Evolutionary conservation across 2,329 filamentous ascomycete genomes (phyloP).

Genomic region (Acrocalymma vagum): DNA sequence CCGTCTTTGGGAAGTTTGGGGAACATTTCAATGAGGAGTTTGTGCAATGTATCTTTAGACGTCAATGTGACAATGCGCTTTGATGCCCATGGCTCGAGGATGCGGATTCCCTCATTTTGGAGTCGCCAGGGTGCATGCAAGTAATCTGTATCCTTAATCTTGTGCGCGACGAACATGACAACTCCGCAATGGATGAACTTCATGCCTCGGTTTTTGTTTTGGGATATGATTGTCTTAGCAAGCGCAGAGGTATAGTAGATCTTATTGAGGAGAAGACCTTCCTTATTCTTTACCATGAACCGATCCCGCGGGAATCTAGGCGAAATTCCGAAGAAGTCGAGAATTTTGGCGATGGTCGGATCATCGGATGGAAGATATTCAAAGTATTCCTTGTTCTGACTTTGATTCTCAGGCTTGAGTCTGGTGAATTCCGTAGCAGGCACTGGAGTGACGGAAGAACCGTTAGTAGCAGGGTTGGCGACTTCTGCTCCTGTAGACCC

Average conservation of each 20-base stretch:
- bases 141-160: constrained; percentile 95
- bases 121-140: constrained; percentile 92
- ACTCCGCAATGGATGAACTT: constrained; percentile 97
- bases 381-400: constrained; percentile 83
- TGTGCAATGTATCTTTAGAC: constrained; percentile 80
- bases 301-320: constrained; percentile 85
- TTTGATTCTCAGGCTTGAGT: constrained; percentile 55
- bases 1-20: constrained; percentile 81
- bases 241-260: constrained; percentile 95
- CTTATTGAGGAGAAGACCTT: constrained; percentile 87
- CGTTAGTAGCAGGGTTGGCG: constrained; percentile 21
- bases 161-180: constrained; percentile 78
- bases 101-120: constrained; percentile 90
- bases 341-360: constrained; percentile 78
- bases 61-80: constrained; percentile 78
- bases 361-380: constrained; percentile 84
- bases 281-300: constrained; percentile 95
- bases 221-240: constrained; percentile 81
- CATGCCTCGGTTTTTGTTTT: constrained; percentile 90
- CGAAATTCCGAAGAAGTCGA: constrained; percentile 85
- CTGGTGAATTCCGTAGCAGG: constrained; percentile 26
- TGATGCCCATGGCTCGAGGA: constrained; percentile 90
- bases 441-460: constrained; percentile 17
- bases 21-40: constrained; percentile 95
- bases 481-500: constrained; percentile 11